A percentile compares a stretch with the other conserved stretches of the same genome.
Evolutionary conservation across 768 basidiomycete species (phyloP).

Genomic region (Phylloporus sp.): DNA sequence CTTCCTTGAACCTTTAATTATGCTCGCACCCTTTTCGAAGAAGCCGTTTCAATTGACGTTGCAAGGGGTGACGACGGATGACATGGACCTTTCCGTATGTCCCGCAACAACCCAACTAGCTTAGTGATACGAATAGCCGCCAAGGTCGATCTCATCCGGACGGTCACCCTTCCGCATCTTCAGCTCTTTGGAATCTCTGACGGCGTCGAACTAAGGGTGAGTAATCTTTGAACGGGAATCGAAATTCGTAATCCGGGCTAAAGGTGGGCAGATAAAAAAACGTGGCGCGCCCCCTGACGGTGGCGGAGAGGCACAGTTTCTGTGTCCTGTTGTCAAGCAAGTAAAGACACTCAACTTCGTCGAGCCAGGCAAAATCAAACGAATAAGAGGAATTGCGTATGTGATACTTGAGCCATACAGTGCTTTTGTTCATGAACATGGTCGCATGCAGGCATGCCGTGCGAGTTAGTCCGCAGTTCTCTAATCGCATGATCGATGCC

Average conservation of each 20-base stretch:
- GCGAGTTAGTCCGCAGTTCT: slow-evolving; percentile 94
- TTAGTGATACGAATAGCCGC: not conserved
- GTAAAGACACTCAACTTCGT: slow-evolving; percentile 91
- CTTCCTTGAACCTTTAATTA: slow-evolving; percentile 85
- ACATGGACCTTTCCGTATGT: slow-evolving; percentile 83
- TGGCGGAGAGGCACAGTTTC: slow-evolving; percentile 89
- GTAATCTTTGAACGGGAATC: slow-evolving; percentile 16
- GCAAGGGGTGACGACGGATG: slow-evolving; percentile 89
- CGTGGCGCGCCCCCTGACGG: slow-evolving; percentile 89
- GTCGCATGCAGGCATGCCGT: slow-evolving; percentile 74
- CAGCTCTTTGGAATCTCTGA: slow-evolving; percentile 88
- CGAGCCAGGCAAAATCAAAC: slow-evolving; percentile 85
- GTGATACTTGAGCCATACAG: slow-evolving; percentile 30
- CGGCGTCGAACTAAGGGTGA: slow-evolving; percentile 81
- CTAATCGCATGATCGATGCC: slow-evolving; percentile 95
- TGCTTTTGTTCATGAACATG: not conserved
- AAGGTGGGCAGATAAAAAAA: slow-evolving; percentile 71
- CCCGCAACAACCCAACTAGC: slow-evolving; percentile 7
- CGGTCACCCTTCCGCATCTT: slow-evolving; percentile 85
- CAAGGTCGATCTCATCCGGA: slow-evolving; percentile 84
- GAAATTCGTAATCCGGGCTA: not conserved
- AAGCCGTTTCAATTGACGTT: slow-evolving; percentile 75
- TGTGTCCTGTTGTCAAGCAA: slow-evolving; percentile 89
- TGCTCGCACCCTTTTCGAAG: slow-evolving; percentile 92
- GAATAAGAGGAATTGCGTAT: slow-evolving; percentile 93